Evolutionary conservation across 257 asterid genomes (phyloP).

Genomic region (Asclepias syriaca): DNA sequence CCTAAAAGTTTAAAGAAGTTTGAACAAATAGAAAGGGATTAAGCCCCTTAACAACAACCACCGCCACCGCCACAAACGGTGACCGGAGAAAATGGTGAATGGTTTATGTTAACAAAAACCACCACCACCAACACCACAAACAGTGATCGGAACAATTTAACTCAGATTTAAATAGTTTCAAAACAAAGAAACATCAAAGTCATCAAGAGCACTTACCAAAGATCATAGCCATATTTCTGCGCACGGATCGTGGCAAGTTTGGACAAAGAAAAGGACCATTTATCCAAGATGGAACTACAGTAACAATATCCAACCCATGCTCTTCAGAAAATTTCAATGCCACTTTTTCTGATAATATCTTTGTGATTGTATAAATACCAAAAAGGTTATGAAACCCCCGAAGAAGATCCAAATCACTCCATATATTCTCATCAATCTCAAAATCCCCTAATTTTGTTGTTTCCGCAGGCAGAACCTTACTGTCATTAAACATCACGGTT

Average conservation of each 20-base stretch:
- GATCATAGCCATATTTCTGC: conserved; percentile 35
- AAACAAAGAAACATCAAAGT: not conserved
- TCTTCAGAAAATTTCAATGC: conserved; percentile 41
- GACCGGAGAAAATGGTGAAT: too few species aligned
- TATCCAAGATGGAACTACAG: conserved; percentile 44
- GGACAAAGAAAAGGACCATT: conserved; percentile 64
- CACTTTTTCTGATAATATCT: conserved; percentile 45
- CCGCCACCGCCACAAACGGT: too few species aligned
- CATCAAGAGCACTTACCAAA: conserved; percentile 25
- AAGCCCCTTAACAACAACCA: too few species aligned
- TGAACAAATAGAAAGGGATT: too few species aligned
- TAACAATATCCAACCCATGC: conserved; percentile 49
- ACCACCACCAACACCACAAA: too few species aligned
- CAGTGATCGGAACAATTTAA: too few species aligned
- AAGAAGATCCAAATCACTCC: conserved; percentile 35
- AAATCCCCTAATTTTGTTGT: too few species aligned
- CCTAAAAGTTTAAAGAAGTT: too few species aligned
- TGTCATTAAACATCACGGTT: conserved; percentile 16
- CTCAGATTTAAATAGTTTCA: too few species aligned
- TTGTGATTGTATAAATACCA: conserved; percentile 46
- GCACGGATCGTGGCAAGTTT: conserved; percentile 35
- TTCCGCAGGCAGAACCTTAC: not conserved
- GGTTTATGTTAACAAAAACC: too few species aligned
- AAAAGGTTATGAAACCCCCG: conserved; percentile 9
- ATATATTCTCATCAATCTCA: conserved; percentile 28